These are phyloP conservation scores for Marsdenia floribunda DNA, from an alignment of 257 asterid genomes.

Conservation along the genomic window DNA sequence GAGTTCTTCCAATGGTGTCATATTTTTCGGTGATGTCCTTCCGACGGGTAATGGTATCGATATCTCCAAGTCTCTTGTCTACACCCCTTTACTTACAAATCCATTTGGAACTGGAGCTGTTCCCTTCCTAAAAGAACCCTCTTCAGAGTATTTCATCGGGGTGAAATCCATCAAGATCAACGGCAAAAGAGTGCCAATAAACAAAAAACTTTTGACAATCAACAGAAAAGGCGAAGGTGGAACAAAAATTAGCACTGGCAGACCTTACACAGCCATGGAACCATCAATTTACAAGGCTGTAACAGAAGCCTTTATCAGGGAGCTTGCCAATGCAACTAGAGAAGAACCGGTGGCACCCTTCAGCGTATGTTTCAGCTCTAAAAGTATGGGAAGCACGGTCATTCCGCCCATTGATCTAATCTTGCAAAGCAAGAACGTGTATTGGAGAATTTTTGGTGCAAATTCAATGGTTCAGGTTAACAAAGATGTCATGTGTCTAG, in stretches of 20 bases:
- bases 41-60: not conserved
- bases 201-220: conserved; percentile 10
- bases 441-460: conserved; percentile 34
- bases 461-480: conserved; percentile 33
- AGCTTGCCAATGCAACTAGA: not conserved
- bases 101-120: not conserved
- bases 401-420: conserved; percentile 23
- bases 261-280: conserved; percentile 3
- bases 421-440: conserved; percentile 5
- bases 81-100: conserved; percentile 11
- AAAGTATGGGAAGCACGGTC: not conserved
- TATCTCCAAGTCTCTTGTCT: conserved; percentile 3
- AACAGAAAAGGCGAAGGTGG: conserved; percentile 15
- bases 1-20: conserved; percentile 24
- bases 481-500: conserved; percentile 18
- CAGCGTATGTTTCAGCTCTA: conserved; percentile 11
- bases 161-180: conserved; percentile 17
- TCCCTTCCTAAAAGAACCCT: not conserved
- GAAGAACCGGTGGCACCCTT: conserved; percentile 20
- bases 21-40: conserved; percentile 1
- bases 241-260: conserved; percentile 21
- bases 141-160: conserved; percentile 14
- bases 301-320: conserved; percentile 11
- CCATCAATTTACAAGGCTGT: conserved; percentile 16
- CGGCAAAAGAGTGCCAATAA: conserved; percentile 11